phyloP scores from a whole-genome alignment of 2,329 filamentous ascomycete genomes.

The Tolypocladium cylindrosporum region DNA sequence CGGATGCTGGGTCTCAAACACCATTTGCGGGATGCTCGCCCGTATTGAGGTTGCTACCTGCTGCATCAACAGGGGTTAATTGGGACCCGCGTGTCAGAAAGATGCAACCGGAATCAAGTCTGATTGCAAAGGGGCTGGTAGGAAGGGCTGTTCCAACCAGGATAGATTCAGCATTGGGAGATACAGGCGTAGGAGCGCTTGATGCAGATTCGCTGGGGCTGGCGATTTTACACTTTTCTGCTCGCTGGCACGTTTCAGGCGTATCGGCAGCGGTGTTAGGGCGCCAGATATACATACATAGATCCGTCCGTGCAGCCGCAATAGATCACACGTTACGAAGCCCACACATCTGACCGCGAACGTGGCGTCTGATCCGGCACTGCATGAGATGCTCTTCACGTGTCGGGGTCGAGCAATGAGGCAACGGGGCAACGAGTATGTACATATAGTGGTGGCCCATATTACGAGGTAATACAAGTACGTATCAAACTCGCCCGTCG shows the following conservation, averaged over 20 bases:
- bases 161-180: background rate
- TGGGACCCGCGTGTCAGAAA: background rate
- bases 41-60: background rate
- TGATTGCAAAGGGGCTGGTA: background rate
- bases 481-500: background rate
- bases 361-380: background rate
- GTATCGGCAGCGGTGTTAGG: background rate
- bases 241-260: background rate
- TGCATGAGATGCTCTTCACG: background rate
- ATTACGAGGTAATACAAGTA: too few species aligned
- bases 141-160: background rate
- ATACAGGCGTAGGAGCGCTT: background rate
- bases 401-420: background rate
- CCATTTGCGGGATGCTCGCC: background rate
- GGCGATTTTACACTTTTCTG: background rate
- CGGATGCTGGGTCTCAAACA: background rate
- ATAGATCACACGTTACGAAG: background rate
- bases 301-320: background rate
- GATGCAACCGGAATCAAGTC: background rate
- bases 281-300: background rate
- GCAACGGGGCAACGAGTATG: too few species aligned
- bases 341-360: background rate
- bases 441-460: too few species aligned
- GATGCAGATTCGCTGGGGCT: background rate
- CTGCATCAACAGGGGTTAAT: background rate